Base-by-base conservation (phyloP, 2,329 filamentous ascomycete genomes). In the Fusarium xylarioides region DNA sequence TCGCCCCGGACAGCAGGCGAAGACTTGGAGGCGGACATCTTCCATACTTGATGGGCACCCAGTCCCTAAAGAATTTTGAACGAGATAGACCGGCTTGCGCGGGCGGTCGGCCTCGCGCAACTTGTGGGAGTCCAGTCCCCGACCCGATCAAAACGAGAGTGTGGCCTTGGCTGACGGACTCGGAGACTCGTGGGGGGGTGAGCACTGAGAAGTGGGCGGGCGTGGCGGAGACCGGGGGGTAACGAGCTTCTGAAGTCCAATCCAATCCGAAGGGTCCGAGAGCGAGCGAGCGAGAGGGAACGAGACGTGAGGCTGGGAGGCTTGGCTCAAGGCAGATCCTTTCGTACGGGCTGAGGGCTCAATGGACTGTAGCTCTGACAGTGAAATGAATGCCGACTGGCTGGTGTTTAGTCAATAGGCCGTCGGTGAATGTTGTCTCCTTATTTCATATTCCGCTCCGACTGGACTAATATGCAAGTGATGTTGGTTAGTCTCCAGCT, bases 21-120 rank as follows among this genome's bases (percentile, higher is more conserved):
- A 71, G 78, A 70, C 70, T 78, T 71, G 56, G 74, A 78, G 65
- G 75, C 67, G 66, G 79, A 75, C 81, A 82, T 82, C 44, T 82
- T 76, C 81, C 81, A 82, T 82, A 70, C 78, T 82, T 80, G 61
- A 73, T 74, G 66, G 71, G 77, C 64, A 67, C 53, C 23, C 58
- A 66, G 58, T 49, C 60, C 67, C 72, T 74, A 73, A 74, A 74
- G 71, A 76, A 67, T 69, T 50, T 72, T 64, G 62, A 68, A 68
- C 44, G 44, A 59, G 65, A 70, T 53, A 60, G 65, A 68, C 67
- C 70, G 69, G 74, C 43, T 66, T 60, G 68, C 69, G 65, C 73
- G 70, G 74, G 73, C 58, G 62, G 74, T 78, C 74, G 76, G 76
- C 74, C 74, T 75, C 71, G 73, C 72, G 47, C 73, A 71, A 68